Evolutionary conservation across 2,329 filamentous ascomycete species (phyloP).

Genomic region (Aspergillus sp.): DNA sequence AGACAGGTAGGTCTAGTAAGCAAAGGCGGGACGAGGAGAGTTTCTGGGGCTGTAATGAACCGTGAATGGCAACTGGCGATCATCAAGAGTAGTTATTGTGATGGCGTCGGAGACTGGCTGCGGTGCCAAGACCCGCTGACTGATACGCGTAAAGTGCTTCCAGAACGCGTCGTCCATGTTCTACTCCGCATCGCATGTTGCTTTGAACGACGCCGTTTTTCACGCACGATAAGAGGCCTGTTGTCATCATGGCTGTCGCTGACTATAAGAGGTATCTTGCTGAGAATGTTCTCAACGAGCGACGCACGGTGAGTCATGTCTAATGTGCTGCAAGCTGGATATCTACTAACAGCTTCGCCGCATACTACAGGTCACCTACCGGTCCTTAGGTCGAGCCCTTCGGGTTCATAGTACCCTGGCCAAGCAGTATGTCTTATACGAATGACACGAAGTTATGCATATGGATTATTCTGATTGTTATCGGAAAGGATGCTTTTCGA

Average conservation of each 20-base stretch:
- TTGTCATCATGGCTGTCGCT: slow-evolving; percentile 37
- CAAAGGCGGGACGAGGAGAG: neutral
- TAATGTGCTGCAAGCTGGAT: neutral
- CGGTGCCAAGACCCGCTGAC: slow-evolving; percentile 43
- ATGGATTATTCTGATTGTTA: slow-evolving; percentile 22
- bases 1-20: neutral
- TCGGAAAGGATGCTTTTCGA: slow-evolving; percentile 75
- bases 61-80: neutral
- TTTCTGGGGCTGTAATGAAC: neutral
- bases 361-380: slow-evolving; percentile 73
- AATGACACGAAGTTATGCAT: neutral
- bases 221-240: neutral
- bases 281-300: slow-evolving; percentile 73
- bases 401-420: slow-evolving; percentile 83
- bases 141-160: slow-evolving; percentile 47
- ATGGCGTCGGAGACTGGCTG: slow-evolving; percentile 9
- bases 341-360: slow-evolving; percentile 4
- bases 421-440: slow-evolving; percentile 69
- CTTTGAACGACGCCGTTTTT: neutral
- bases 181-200: neutral
- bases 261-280: slow-evolving; percentile 73
- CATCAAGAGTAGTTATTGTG: neutral
- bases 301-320: slow-evolving; percentile 62
- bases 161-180: slow-evolving; percentile 30
- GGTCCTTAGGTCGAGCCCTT: slow-evolving; percentile 76